Base-by-base conservation (phyloP, 2,329 filamentous ascomycete genomes). In the Fusarium sp. region DNA sequence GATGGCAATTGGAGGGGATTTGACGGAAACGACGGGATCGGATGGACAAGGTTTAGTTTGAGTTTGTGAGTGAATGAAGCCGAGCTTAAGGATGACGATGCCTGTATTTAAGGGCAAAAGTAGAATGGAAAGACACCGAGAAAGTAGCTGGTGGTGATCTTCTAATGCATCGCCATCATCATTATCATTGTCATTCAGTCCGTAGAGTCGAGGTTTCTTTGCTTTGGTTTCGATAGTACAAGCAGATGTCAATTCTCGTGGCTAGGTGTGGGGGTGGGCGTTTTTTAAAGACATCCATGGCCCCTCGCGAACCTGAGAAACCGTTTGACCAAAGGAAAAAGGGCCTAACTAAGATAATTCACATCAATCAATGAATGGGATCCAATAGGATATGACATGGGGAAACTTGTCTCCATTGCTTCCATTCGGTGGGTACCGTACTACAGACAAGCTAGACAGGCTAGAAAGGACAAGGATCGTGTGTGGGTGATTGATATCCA, bases 21-120 rank as follows among this genome's bases (percentile, higher is more conserved):
- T 66, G 75, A 78, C 76, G 76, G 76, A 78, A 78, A 78, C 75
- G 75, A 78, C 75, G 75, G 73, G 66, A 64, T 51, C 36, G 38
- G 62, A 51, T 67, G 66, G 72, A 74, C 72, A 78, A 77, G 75
- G 75, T 78, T 78, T 75, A 70, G 67, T 66, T 66, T 63, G 57
- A 65, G 51, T 55, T 55, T 55, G 26, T 41, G 35, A 38, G 47
- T 67, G 31, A 66, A 64, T 38, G 52, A 61, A 68, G 48, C 56
- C 69, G 66, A 70, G 66, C 63, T 59, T 59, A 72, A 61, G 47
- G 59, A 64, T 68, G 59, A 59, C 66, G 68, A 70, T 70, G 38
- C n/a, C 26, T 59, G 52, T 24, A 35, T 18, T 22, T 41, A 31
- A 60, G 57, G 24, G 22, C 48, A 47, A 54, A 48, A 57, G 45